Base-by-base conservation (phyloP, 2,329 filamentous ascomycete genomes). In the Colletotrichum plurivorum region DNA sequence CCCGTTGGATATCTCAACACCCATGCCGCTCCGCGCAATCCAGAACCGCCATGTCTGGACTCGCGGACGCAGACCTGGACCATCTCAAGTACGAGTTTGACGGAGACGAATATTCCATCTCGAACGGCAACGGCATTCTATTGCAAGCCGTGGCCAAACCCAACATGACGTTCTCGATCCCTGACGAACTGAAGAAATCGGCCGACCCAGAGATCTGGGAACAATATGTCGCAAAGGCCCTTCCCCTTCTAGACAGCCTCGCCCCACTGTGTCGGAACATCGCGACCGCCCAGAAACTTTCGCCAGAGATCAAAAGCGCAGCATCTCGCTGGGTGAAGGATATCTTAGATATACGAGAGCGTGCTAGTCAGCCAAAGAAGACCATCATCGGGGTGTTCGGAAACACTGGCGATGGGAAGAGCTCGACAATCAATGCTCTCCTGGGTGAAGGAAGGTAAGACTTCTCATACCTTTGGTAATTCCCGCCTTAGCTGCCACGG, bases 331-430 rank as follows among this genome's bases (percentile, higher is more conserved):
- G 61, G 66, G 0, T 27, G 6, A 7, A 43, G 4, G 49, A 16
- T 4, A 60, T 65, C 5, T 9, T 8, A 1, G 54, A 25, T 7
- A 18, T 45, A 2, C 66, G 61, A 1, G 20, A 20, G 7, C 43
- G n/a, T 3, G 54, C 49, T 0, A 41, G 6, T 7, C 61, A 22
- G 4, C 16, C 18, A 2, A 36, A 18, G 1, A 18, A 60, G 6
- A 60, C 49, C n/a, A 13, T 27, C 1, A 64, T 69, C 3, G 66
- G 66, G 0, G 36, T 65, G 0, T 39, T 69, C 12, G 66, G 66
- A 3, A 69, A 65, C 9, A 69, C 66, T 0, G 66, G 66, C 1
- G 61, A 69, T 2, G 66, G 66, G 0, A 69, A 69, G 16, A 51
- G 27, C 25, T 65, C 61, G 1, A 46, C 13, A 1, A 69, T 69